Evolutionary conservation across 2,329 filamentous ascomycete species (phyloP).

Genomic region (Alternaria brassicicola): DNA sequence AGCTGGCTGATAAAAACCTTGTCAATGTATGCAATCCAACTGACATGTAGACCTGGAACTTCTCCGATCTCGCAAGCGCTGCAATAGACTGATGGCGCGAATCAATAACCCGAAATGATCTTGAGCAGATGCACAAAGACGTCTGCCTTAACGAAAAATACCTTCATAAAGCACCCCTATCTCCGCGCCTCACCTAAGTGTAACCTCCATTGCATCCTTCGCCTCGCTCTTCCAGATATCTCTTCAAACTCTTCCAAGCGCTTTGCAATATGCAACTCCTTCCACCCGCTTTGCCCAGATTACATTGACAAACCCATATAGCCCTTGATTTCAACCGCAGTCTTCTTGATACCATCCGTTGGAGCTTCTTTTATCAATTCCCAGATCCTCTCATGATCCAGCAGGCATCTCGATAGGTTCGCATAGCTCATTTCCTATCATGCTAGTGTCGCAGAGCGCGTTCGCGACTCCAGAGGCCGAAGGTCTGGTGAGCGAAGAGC

Average conservation of each 20-base stretch:
- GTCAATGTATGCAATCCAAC: background rate
- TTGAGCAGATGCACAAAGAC: background rate
- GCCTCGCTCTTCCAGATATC: constrained; percentile 13
- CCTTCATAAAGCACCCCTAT: background rate
- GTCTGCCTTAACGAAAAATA: background rate
- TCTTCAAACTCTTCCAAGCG: constrained; percentile 24
- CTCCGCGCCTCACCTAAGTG: background rate
- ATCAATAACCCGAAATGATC: background rate
- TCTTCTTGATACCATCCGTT: constrained; percentile 15
- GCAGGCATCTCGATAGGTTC: constrained; percentile 24
- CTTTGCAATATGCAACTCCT: constrained; percentile 27
- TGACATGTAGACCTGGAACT: background rate
- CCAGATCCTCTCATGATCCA: constrained; percentile 17
- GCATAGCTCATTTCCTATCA: background rate
- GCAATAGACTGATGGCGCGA: background rate
- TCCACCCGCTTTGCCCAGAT: constrained; percentile 28
- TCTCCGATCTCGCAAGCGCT: too few species aligned
- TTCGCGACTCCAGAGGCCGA: background rate
- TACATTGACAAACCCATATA: constrained; percentile 29
- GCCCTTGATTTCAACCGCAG: constrained; percentile 3
- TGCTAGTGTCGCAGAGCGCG: background rate
- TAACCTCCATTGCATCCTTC: background rate
- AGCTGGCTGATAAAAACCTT: background rate
- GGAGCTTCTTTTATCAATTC: constrained; percentile 18
- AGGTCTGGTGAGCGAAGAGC: background rate